These are phyloP conservation scores for Cardamine chenopodiifolia DNA, from an alignment of 345 rosid species.

Conservation along the genomic window DNA sequence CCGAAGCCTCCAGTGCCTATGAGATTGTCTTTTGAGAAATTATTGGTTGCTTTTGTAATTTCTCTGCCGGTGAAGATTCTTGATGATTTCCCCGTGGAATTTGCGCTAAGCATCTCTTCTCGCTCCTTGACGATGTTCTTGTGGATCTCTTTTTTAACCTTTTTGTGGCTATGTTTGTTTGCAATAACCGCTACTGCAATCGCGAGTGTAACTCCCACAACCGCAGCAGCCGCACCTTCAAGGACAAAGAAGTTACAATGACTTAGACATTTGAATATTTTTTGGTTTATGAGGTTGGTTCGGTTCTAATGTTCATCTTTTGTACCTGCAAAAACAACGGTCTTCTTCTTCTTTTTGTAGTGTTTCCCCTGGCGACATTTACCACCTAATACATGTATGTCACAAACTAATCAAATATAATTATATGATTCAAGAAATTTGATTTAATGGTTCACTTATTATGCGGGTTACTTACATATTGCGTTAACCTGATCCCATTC, in stretches of 20 bases:
- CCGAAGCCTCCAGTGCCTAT: constrained; percentile 69
- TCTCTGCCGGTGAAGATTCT: constrained; percentile 57
- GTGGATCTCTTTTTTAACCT: constrained; percentile 41
- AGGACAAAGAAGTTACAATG: background rate
- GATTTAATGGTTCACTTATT: background rate
- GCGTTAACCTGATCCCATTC: constrained; percentile 60
- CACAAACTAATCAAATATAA: constrained; percentile 4
- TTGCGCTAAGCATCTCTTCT: constrained; percentile 55
- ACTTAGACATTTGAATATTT: no score
- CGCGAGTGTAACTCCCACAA: constrained; percentile 42
- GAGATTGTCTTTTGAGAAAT: constrained; percentile 58
- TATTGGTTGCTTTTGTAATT: constrained; percentile 55
- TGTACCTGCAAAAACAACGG: constrained; percentile 50
- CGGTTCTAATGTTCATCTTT: background rate
- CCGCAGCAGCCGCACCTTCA: constrained; percentile 48
- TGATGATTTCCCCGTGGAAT: constrained; percentile 51
- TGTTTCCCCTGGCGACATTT: constrained; percentile 53
- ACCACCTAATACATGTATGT: constrained; percentile 42
- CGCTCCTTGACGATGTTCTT: constrained; percentile 53
- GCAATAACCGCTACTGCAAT: constrained; percentile 37
- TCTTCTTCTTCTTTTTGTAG: constrained; percentile 55
- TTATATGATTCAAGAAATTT: background rate
- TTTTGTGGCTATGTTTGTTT: constrained; percentile 32
- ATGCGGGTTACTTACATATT: constrained; percentile 45
- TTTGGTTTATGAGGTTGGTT: background rate